Base-by-base conservation (phyloP, 192 early-diverging fungal genomes). In the Oehlia diaphana region DNA sequence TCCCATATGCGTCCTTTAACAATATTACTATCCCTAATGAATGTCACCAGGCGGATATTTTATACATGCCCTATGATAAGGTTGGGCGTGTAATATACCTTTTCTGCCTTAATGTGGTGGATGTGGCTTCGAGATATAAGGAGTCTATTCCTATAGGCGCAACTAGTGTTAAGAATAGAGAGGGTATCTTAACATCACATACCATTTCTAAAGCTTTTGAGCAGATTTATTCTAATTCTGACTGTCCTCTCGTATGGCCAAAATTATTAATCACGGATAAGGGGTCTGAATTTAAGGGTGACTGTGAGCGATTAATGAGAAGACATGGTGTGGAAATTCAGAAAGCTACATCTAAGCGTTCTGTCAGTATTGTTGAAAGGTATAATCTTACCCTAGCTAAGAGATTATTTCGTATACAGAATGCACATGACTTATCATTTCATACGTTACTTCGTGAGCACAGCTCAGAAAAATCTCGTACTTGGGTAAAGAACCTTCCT, bases 181-280 rank as follows among this genome's bases (percentile, higher is more conserved):
- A 31, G 2, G 37, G 37, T 4, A 37, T 37, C 2, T 37, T 37
- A 5, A 37, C 37, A 4, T 37, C 37, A 37, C 37, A n/a, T n/a
- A n/a, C n/a, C n/a, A n/a, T n/a, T n/a, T n/a, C n/a, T n/a, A n/a
- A n/a, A n/a, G n/a, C n/a, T n/a, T n/a, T n/a, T n/a, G n/a, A n/a
- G n/a, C n/a, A n/a, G n/a, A n/a, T n/a, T n/a, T n/a, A n/a, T n/a
- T n/a, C n/a, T n/a, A n/a, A n/a, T n/a, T n/a, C n/a, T 42, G 12
- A 69, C 1, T 37, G 21, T 1, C 37, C 6, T 2, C 37, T 69
- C 19, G 4, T 31, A 8, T 35, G 5, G 16, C 67, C 31, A 35
- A 53, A 73, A 50, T 23, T 74, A 58, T 58, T 74, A 16, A 14
- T 50, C 2, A 74, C 72, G 33, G 72, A 74, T 74, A 50, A 53